Base-by-base conservation (phyloP, 2,329 filamentous ascomycete genomes). In the Didymella exigua region DNA sequence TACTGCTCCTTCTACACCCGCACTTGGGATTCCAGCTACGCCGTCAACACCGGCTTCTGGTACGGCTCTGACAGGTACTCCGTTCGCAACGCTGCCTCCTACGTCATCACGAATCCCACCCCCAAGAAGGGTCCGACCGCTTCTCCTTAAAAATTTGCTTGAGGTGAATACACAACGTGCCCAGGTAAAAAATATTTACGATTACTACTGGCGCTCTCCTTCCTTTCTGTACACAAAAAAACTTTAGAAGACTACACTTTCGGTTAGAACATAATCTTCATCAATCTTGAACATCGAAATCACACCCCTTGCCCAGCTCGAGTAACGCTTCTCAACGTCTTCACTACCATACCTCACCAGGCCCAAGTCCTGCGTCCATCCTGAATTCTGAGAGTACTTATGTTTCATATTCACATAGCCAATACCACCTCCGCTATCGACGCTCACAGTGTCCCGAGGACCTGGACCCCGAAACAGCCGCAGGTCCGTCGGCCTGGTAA, bases 1-100 rank as follows among this genome's bases (percentile, higher is more conserved):
- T 75, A 75, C 61, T 77, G 75, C 50, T 54, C 59, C 41, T 38
- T 67, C 18, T 68, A 70, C 55, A 68, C 68, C 4, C 58, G 60
- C 37, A 14, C 29, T 4, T 69, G 65, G 63, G 54, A 45, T 23
- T 0, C 16, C 5, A 18, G 9, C 5, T 62, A 63, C 30, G 66
- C 66, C 19, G 51, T 56, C 50, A 70, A 70, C 48, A 65, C 61
- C 27, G 68, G 66, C 23, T 68, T 67, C 54, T 49, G 31, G 27
- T 58, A 50, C 30, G 63, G 61, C 5, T n/a, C 16, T 27, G 58
- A 64, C 54, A 38, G 40, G 23, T 66, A 64, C 50, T 47, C 45
- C 8, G 59, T 63, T 21, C 31, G 51, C 34, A 44, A 42, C 33
- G 51, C 55, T 26, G 55, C 57, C 30, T 45, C 48, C 21, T 50